A percentile compares a stretch with the other conserved stretches of the same genome.
These are phyloP conservation scores for Boletus patriciae DNA, from an alignment of 768 basidiomycete genomes.

Conservation along the genomic window DNA sequence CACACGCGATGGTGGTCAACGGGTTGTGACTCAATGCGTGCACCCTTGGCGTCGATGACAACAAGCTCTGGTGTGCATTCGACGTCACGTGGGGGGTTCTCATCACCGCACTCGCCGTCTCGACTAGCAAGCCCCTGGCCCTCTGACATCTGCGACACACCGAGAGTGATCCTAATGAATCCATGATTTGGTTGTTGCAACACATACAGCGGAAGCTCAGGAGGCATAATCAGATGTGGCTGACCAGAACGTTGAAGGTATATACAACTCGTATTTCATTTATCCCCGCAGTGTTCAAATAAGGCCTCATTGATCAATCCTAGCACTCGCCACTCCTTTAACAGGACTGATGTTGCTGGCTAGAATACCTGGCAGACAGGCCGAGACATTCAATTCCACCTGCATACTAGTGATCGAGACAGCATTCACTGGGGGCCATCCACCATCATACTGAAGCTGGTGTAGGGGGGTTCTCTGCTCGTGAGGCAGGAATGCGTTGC, in stretches of 20 bases:
- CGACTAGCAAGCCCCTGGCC: conserved; percentile 36
- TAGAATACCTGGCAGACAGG: too few species aligned
- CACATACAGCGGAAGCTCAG: conserved; percentile 77
- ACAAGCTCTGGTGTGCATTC: conserved; percentile 45
- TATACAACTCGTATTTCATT: conserved; percentile 13
- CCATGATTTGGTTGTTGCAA: conserved; percentile 68
- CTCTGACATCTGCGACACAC: conserved; percentile 52
- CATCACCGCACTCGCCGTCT: conserved; percentile 39
- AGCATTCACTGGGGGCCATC: too few species aligned
- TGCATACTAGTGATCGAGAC: too few species aligned
- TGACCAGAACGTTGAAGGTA: conserved; percentile 4
- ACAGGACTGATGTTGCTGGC: conserved; percentile 70
- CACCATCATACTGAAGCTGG: too few species aligned
- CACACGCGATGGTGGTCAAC: conserved; percentile 37
- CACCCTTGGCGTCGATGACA: conserved; percentile 51
- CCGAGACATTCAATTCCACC: too few species aligned
- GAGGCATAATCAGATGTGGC: conserved; percentile 65
- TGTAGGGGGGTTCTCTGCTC: too few species aligned
- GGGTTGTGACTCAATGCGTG: conserved; percentile 54
- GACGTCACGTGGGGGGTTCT: conserved; percentile 53
- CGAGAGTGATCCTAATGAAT: conserved; percentile 79
- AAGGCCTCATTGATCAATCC: conserved; percentile 48
- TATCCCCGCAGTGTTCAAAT: conserved; percentile 42
- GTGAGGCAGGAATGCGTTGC: too few species aligned
- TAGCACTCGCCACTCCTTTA: conserved; percentile 72